A percentile compares a stretch with the other conserved stretches of the same genome.
Evolutionary conservation across 2,329 filamentous ascomycete genomes (phyloP).

Genomic region (Graphilbum ipis-grandicollis): DNA sequence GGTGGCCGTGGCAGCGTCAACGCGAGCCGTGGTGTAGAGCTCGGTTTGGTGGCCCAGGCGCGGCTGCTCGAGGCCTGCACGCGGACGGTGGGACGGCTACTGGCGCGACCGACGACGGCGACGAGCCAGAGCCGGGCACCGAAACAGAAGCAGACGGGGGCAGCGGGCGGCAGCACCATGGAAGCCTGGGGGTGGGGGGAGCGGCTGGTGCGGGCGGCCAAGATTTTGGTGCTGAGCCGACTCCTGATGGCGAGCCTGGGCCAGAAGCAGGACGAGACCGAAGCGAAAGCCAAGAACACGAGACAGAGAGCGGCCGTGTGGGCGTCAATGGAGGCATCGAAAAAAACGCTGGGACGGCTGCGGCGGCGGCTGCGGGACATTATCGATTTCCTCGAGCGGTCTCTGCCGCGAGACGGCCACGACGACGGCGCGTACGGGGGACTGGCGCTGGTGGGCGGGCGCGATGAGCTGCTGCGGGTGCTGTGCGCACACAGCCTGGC

Average conservation of each 20-base stretch:
- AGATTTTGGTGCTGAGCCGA: slow-evolving; percentile 58
- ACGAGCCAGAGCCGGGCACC: background rate
- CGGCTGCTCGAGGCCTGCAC: slow-evolving; percentile 34
- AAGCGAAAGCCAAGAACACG: too few species aligned
- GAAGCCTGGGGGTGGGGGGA: slow-evolving; percentile 22
- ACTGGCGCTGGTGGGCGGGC: too few species aligned
- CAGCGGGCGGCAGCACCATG: slow-evolving; percentile 2
- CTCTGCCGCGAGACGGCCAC: slow-evolving; percentile 1
- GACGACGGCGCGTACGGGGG: too few species aligned
- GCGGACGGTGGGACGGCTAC: slow-evolving; percentile 28
- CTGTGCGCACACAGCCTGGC: slow-evolving; percentile 70
- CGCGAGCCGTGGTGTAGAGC: slow-evolving; percentile 7
- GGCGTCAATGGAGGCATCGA: slow-evolving; percentile 37
- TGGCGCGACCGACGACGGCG: slow-evolving; percentile 16
- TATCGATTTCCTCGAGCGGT: slow-evolving; percentile 33
- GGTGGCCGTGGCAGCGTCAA: background rate
- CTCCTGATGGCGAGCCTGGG: slow-evolving; percentile 58
- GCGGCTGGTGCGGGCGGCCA: slow-evolving; percentile 42
- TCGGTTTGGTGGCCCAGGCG: slow-evolving; percentile 21
- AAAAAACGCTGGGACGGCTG: slow-evolving; percentile 44
- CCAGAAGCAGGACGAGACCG: background rate
- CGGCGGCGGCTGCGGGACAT: slow-evolving; percentile 47
- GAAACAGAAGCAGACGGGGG: slow-evolving; percentile 18
- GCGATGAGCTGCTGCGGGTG: slow-evolving; percentile 45
- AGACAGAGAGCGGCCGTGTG: slow-evolving; percentile 15